Evolutionary conservation across 805 yeast species (phyloP).

Genomic region (Candida gorgasii): DNA sequence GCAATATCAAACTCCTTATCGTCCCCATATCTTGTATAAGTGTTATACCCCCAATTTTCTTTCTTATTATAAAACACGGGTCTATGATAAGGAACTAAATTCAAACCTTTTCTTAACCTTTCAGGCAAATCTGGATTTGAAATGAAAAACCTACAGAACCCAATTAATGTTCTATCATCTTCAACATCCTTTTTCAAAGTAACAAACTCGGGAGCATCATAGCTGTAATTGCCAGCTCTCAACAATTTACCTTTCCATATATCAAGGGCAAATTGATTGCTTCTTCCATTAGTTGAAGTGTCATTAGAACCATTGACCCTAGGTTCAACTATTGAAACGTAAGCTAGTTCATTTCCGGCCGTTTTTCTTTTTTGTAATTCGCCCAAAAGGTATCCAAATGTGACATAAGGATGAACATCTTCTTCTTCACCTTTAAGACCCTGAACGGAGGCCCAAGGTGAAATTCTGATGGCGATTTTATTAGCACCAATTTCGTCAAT

Average conservation of each 20-base stretch:
- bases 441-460: conserved; percentile 38
- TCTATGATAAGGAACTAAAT: conserved; percentile 41
- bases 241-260: conserved; percentile 30
- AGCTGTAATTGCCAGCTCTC: conserved; percentile 22
- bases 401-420: conserved; percentile 27
- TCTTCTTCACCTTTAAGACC: conserved; percentile 29
- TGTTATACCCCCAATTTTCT: conserved; percentile 30
- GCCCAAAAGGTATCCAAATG: conserved; percentile 26
- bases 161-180: conserved; percentile 43
- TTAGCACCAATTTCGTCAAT: conserved; percentile 30
- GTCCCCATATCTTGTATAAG: conserved; percentile 14
- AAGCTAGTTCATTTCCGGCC: conserved; percentile 30
- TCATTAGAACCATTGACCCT: conserved; percentile 24
- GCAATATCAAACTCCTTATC: conserved; percentile 7
- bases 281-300: conserved; percentile 13
- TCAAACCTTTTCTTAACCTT: conserved; percentile 37
- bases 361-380: conserved; percentile 29
- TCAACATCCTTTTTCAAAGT: conserved; percentile 17
- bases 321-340: conserved; percentile 38
- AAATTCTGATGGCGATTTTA: conserved; percentile 32
- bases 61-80: conserved; percentile 36
- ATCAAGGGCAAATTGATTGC: conserved; percentile 5
- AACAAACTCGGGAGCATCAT: conserved; percentile 25
- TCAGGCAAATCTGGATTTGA: conserved; percentile 47
- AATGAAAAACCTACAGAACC: conserved; percentile 37